Percentiles rank a stretch among this genome's conserved stretches.
Evolutionary conservation across 148 eudicot genomes (phyloP).

Genomic region (Fagopyrum tataricum): DNA sequence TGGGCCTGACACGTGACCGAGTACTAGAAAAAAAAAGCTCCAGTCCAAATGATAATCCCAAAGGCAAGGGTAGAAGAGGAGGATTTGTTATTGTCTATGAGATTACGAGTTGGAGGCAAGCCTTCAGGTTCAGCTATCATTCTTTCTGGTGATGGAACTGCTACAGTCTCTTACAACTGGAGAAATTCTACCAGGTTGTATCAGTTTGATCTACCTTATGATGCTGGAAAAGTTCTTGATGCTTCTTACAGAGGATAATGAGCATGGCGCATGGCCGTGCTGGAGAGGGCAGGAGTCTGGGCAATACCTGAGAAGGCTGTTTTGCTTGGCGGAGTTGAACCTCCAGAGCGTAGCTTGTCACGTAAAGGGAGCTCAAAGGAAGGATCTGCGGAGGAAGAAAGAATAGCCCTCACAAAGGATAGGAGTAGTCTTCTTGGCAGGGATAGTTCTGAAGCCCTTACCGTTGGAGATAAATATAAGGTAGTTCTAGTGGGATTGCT

Average conservation of each 20-base stretch:
- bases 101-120: constrained; percentile 79
- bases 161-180: constrained; percentile 78
- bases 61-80: constrained; percentile 94
- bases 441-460: constrained; percentile 47
- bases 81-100: constrained; percentile 84
- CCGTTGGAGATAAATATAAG: constrained; percentile 45
- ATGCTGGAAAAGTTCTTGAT: constrained; percentile 96
- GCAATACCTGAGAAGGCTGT: constrained; percentile 97
- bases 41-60: constrained; percentile 75
- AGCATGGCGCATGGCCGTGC: constrained; percentile 82
- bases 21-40: constrained; percentile 79
- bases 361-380: constrained; percentile 95
- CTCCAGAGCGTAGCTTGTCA: constrained; percentile 93
- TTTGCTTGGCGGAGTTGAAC: constrained; percentile 90
- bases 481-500: constrained; percentile 39
- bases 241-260: constrained; percentile 71
- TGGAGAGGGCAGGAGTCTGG: constrained; percentile 97
- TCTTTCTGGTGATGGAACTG: constrained; percentile 94
- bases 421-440: constrained; percentile 53
- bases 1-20: constrained; percentile 30
- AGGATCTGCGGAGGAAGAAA: constrained; percentile 55
- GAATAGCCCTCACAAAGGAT: constrained; percentile 33
- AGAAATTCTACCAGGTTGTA: constrained; percentile 65
- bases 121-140: constrained; percentile 88
- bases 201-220: constrained; percentile 91